Conservation (phyloP, 2,329 filamentous ascomycete species). For the Atkinsonella texensis region DNA sequence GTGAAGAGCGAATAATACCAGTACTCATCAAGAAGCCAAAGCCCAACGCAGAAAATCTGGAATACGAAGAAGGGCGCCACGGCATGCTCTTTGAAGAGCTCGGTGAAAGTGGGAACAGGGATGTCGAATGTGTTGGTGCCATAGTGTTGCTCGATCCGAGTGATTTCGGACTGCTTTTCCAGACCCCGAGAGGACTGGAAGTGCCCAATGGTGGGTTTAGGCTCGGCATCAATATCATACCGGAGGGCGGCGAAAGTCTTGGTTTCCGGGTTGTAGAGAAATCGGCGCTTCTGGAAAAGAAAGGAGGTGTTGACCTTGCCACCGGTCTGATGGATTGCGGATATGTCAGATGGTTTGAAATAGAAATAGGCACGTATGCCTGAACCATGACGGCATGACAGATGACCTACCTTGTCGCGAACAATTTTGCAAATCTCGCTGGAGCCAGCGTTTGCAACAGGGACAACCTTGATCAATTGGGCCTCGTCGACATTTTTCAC, state of each 20-base stretch:
- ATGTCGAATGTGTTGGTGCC: slow-evolving; percentile 96
- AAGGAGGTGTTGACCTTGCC: slow-evolving; percentile 74
- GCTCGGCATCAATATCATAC: slow-evolving; percentile 75
- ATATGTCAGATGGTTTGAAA: background rate
- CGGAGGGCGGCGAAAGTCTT: slow-evolving; percentile 69
- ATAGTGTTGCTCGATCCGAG: slow-evolving; percentile 80
- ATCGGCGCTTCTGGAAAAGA: slow-evolving; percentile 95
- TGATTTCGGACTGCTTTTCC: slow-evolving; percentile 59
- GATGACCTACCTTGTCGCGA: slow-evolving; percentile 50
- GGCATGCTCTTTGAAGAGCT: slow-evolving; percentile 96
- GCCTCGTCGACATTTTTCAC: slow-evolving; percentile 62
- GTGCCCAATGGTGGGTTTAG: slow-evolving; percentile 62
- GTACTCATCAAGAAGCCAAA: slow-evolving; percentile 99
- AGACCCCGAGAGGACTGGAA: slow-evolving; percentile 78
- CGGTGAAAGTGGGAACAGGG: slow-evolving; percentile 86
- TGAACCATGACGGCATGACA: background rate
- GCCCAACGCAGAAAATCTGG: slow-evolving; percentile 93
- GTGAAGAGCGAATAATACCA: slow-evolving; percentile 99
- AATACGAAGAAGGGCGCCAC: slow-evolving; percentile 99
- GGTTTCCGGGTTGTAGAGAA: slow-evolving; percentile 64
- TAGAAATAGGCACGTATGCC: background rate
- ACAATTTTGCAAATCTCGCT: slow-evolving; percentile 77
- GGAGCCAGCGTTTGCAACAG: slow-evolving; percentile 75
- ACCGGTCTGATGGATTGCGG: slow-evolving; percentile 36
- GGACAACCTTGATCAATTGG: slow-evolving; percentile 82